These are phyloP conservation scores for Trichophyton verrucosum DNA, from an alignment of 2,329 filamentous ascomycete species.

Conservation along the genomic window DNA sequence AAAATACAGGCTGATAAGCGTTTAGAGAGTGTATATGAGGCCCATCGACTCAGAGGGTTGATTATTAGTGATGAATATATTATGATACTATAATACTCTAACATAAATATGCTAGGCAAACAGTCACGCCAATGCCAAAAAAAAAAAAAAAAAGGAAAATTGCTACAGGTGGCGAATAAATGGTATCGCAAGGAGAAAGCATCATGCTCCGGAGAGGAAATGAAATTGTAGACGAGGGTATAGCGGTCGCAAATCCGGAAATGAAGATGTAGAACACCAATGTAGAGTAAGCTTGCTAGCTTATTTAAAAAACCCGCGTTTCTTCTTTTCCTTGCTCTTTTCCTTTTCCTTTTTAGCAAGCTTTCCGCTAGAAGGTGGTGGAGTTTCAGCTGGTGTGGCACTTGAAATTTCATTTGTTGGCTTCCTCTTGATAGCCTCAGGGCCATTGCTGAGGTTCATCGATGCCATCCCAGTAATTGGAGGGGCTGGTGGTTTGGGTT, in stretches of 20 bases:
- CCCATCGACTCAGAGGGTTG: background rate
- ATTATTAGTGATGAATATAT: background rate
- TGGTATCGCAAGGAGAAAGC: slow-evolving; percentile 1
- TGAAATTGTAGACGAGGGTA: background rate
- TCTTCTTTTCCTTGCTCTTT: slow-evolving; percentile 48
- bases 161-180: background rate
- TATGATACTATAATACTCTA: background rate
- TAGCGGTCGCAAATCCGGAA: background rate
- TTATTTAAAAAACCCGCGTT: slow-evolving; percentile 27
- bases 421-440: slow-evolving; percentile 12
- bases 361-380: background rate
- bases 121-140: slow-evolving; percentile 3
- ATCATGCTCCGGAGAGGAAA: background rate
- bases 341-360: slow-evolving; percentile 32
- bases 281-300: background rate
- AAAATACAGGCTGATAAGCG: too few relatives aligned
- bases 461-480: slow-evolving; percentile 22
- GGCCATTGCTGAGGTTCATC: slow-evolving; percentile 28
- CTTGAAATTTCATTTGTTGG: slow-evolving; percentile 6
- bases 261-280: background rate
- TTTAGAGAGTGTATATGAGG: background rate
- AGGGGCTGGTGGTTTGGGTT: slow-evolving; percentile 36
- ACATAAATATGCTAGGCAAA: background rate
- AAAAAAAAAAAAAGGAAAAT: background rate
- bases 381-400: background rate